Conservation (phyloP, 2,329 filamentous ascomycete genomes). For the Graphilbum ipis-grandicollis region DNA sequence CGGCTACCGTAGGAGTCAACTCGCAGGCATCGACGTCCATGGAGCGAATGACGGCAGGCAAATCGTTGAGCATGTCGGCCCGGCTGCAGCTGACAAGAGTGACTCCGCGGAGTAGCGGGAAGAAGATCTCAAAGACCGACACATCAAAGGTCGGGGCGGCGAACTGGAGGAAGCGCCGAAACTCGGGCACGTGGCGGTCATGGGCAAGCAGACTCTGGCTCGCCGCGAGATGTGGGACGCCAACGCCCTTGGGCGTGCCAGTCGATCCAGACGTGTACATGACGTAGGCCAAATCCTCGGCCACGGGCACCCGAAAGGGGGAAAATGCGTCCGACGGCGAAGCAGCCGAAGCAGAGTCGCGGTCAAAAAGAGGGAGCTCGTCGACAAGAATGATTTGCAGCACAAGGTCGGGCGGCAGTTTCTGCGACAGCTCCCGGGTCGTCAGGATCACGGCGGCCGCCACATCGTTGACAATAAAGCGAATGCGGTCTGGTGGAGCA, state of each 20-base stretch:
- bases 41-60: constrained; percentile 46
- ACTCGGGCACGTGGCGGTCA: constrained; percentile 56
- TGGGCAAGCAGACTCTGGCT: constrained; percentile 75
- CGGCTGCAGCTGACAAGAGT: constrained; percentile 60
- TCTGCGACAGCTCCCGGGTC: constrained; percentile 26
- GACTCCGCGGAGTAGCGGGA: constrained; percentile 55
- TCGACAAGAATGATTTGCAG: constrained; percentile 21
- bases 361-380: constrained; percentile 1
- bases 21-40: constrained; percentile 70
- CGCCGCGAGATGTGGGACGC: constrained; percentile 61
- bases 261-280: constrained; percentile 92
- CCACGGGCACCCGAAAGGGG: not conserved
- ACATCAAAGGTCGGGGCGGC: constrained; percentile 89
- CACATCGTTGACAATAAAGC: constrained; percentile 68
- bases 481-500: constrained; percentile 56
- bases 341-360: not conserved
- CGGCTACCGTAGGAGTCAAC: constrained; percentile 74
- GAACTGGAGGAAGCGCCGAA: constrained; percentile 75
- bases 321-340: not conserved
- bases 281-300: constrained; percentile 54
- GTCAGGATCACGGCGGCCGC: constrained; percentile 52
- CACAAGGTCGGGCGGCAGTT: constrained; percentile 17
- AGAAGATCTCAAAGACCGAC: constrained; percentile 90
- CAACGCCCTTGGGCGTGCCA: constrained; percentile 75
- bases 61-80: constrained; percentile 53